Evolutionary conservation across 2,329 filamentous ascomycete genomes (phyloP).

Genomic region (Talaromyces atroroseus): DNA sequence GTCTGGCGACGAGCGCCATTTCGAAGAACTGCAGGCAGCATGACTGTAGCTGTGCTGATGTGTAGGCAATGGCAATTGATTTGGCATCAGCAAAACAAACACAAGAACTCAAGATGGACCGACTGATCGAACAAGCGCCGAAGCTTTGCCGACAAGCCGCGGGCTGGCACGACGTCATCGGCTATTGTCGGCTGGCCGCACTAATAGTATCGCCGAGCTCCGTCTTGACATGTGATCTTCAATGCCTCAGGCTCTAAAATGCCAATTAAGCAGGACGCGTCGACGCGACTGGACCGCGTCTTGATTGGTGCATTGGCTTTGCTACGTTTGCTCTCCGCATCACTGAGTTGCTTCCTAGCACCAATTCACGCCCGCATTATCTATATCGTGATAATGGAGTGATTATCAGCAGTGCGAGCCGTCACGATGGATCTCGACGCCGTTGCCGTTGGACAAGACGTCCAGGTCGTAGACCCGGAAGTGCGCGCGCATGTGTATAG

Average conservation of each 20-base stretch:
- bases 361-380: background rate
- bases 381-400: constrained; percentile 11
- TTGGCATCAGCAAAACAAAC: background rate
- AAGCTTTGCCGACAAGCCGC: background rate
- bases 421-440: constrained; percentile 39
- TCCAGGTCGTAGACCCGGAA: constrained; percentile 73
- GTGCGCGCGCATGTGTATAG: constrained; percentile 90
- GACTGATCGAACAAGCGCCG: background rate
- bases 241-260: background rate
- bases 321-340: background rate
- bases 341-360: background rate
- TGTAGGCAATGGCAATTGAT: background rate
- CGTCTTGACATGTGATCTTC: constrained; percentile 3
- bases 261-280: constrained; percentile 18
- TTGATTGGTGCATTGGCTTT: constrained; percentile 17
- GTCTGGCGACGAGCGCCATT: constrained; percentile 25
- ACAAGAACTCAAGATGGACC: background rate
- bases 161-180: constrained; percentile 24
- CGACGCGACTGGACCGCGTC: constrained; percentile 26
- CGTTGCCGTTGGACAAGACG: constrained; percentile 39
- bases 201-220: constrained; percentile 4
- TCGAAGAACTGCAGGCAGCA: constrained; percentile 35
- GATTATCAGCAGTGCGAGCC: constrained; percentile 14
- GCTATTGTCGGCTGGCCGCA: constrained; percentile 24
- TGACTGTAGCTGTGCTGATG: constrained; percentile 12